phyloP scores from a whole-genome alignment of 1,284 basidiomycete genomes.

The Leccinum fuscescens region DNA sequence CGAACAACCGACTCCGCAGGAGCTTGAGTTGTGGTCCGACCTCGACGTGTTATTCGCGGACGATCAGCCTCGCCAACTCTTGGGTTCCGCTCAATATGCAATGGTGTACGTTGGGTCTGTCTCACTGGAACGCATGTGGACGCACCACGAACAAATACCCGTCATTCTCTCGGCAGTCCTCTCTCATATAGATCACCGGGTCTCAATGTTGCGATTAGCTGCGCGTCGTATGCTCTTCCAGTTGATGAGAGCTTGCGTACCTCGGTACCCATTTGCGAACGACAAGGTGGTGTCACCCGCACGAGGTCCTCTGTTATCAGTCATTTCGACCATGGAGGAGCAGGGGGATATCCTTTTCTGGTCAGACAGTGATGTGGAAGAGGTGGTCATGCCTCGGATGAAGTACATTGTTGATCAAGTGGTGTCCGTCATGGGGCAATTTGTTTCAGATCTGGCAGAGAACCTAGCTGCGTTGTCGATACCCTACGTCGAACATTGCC shows the following conservation, averaged over 20 bases:
- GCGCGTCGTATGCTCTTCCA: conserved; percentile 79
- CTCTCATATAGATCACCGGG: conserved; percentile 80
- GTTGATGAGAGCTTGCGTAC: conserved; percentile 74
- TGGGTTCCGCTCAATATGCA: conserved; percentile 85
- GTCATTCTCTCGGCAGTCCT: conserved; percentile 80
- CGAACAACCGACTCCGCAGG: conserved; percentile 63
- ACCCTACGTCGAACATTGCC: conserved; percentile 84
- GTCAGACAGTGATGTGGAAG: conserved; percentile 65
- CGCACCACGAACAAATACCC: conserved; percentile 69
- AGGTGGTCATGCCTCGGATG: conserved; percentile 65
- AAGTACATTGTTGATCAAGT: conserved; percentile 64
- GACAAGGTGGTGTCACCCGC: conserved; percentile 51
- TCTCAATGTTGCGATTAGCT: conserved; percentile 66
- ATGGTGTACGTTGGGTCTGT: conserved; percentile 85
- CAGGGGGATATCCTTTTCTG: conserved; percentile 62
- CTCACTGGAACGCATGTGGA: conserved; percentile 77
- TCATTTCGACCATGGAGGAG: conserved; percentile 57
- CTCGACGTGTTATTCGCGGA: conserved; percentile 72
- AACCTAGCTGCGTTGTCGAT: conserved; percentile 83
- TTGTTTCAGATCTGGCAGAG: conserved; percentile 59
- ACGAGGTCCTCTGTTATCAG: conserved; percentile 48
- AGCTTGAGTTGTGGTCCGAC: conserved; percentile 72
- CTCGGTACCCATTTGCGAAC: conserved; percentile 64
- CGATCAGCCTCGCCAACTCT: conserved; percentile 60
- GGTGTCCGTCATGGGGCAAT: conserved; percentile 66